These are phyloP conservation scores for Entomortierella lignicola DNA, from an alignment of 192 early-diverging fungal genomes.

Conservation along the genomic window DNA sequence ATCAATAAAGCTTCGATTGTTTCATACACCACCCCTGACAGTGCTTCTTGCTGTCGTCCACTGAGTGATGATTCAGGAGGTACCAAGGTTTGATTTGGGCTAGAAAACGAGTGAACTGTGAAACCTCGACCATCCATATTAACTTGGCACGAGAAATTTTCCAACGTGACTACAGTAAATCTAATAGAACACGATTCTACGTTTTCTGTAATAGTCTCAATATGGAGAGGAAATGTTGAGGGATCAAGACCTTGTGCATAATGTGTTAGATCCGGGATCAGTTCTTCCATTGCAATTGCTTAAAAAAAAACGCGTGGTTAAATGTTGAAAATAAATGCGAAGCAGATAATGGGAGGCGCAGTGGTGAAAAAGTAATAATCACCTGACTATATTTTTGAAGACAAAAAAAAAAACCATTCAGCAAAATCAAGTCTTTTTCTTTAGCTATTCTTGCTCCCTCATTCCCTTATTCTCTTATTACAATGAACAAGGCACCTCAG, in stretches of 20 bases:
- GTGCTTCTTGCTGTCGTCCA: conserved; percentile 24
- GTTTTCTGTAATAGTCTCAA: not conserved
- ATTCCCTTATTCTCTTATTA: not conserved
- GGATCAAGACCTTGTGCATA: conserved; percentile 27
- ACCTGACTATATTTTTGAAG: too few relatives aligned
- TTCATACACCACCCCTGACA: conserved; percentile 30
- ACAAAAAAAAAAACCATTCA: not conserved
- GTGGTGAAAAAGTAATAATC: not conserved
- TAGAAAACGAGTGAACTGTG: not conserved
- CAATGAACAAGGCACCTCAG: not conserved
- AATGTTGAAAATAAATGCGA: not conserved
- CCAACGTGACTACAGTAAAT: conserved; percentile 25
- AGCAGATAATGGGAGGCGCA: not conserved
- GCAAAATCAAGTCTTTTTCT: too few relatives aligned
- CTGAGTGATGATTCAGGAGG: not conserved
- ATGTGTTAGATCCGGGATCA: conserved; percentile 40
- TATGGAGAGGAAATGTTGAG: conserved; percentile 30
- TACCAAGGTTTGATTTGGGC: not conserved
- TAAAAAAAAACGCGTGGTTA: too few relatives aligned
- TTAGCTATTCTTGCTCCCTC: not conserved
- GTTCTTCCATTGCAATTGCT: conserved; percentile 6
- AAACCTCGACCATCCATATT: conserved; percentile 27
- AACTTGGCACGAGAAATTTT: not conserved
- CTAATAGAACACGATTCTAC: not conserved
- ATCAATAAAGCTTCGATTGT: conserved; percentile 45